phyloP scores from a whole-genome alignment of 768 basidiomycete species.

The Pulveroboletus frians region DNA sequence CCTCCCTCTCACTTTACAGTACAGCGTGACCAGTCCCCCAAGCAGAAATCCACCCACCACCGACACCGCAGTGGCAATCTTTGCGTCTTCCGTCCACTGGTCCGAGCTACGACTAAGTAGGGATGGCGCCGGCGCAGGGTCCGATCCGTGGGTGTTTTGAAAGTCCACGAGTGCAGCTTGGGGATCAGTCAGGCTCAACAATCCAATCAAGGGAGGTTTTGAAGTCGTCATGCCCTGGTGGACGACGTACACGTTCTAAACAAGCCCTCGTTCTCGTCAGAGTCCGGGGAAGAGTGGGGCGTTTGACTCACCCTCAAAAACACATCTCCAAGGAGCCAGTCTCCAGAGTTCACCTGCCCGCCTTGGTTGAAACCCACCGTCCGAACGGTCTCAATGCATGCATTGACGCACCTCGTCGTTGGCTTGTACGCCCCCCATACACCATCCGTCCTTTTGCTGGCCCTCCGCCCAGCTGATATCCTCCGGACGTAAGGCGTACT shows the following conservation, averaged over 20 bases:
- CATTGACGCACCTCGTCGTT: conserved; percentile 41
- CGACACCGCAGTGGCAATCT: conserved; percentile 21
- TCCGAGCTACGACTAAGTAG: conserved; percentile 2
- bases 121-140: conserved; percentile 28
- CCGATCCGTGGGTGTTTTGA: conserved; percentile 38
- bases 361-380: conserved; percentile 4
- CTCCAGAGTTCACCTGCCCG: conserved; percentile 45
- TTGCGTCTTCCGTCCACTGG: conserved; percentile 15
- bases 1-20: conserved; percentile 6
- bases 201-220: conserved; percentile 41
- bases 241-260: conserved; percentile 50
- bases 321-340: conserved; percentile 59
- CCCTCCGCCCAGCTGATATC: conserved; percentile 50
- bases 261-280: conserved; percentile 3
- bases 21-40: conserved; percentile 27
- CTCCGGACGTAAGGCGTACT: conserved; percentile 45
- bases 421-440: conserved; percentile 51
- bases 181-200: conserved; percentile 42
- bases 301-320: conserved; percentile 46
- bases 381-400: neutral
- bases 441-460: conserved; percentile 40
- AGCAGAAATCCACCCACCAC: conserved; percentile 34
- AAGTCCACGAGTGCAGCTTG: conserved; percentile 36
- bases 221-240: conserved; percentile 40
- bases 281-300: neutral